Evolutionary conservation across 805 yeast genomes (phyloP).

Genomic region (Saturnispora saitoi): DNA sequence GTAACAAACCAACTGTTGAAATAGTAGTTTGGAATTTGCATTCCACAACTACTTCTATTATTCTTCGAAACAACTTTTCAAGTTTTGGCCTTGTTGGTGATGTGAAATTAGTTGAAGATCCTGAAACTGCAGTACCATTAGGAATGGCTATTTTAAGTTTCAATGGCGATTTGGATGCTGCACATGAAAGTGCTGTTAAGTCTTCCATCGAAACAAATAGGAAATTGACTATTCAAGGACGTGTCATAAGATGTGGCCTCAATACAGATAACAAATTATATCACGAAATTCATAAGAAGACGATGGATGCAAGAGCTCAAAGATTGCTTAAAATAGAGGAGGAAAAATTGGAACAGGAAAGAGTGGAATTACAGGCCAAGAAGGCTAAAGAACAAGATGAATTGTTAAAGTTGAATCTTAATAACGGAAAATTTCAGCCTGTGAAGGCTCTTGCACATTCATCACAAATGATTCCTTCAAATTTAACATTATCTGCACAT

Average conservation of each 20-base stretch:
- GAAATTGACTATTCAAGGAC: conserved; percentile 43
- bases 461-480: not conserved
- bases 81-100: conserved; percentile 57
- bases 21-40: conserved; percentile 64
- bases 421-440: not conserved
- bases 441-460: not conserved
- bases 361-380: conserved; percentile 13
- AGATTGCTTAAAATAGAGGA: conserved; percentile 30
- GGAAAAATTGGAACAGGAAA: conserved; percentile 15
- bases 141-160: conserved; percentile 61
- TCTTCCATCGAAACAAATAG: conserved; percentile 36
- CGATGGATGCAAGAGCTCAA: conserved; percentile 30
- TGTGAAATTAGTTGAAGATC: conserved; percentile 55
- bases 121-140: conserved; percentile 67
- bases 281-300: conserved; percentile 24
- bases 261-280: conserved; percentile 36
- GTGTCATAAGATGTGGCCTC: conserved; percentile 42
- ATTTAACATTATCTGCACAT: conserved; percentile 20
- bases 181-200: conserved; percentile 37
- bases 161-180: conserved; percentile 46
- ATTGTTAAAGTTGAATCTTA: not conserved
- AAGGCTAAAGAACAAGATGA: conserved; percentile 1
- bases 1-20: conserved; percentile 64
- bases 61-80: conserved; percentile 45
- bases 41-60: conserved; percentile 37